Evolutionary conservation across 768 basidiomycete genomes (phyloP), one percentile per base, ranked within the genome.

Genomic region (Dacryopinax primogenitus): DNA sequence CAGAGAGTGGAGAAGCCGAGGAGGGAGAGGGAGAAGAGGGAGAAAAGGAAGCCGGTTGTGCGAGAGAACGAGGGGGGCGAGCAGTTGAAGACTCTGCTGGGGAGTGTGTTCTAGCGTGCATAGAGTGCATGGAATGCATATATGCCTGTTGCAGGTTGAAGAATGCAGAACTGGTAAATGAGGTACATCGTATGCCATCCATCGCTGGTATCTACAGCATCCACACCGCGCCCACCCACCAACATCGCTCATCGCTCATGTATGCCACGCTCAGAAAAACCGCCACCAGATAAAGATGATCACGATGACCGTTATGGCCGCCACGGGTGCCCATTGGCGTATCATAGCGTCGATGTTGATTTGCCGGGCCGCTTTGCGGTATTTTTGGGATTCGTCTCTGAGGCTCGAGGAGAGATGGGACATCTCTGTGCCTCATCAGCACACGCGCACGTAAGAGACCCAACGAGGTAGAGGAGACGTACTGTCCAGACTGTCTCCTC

Each of bases 401-500:
- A 99, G 80, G 6, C 92, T 95, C 1, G 88, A 91, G 26, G 94
- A 97, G 64, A 99, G 79, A 73, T 94, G 90, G 23, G 93, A 96
- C 96, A 99, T 99, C 73, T 88, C 93, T 95, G 70, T 12, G 16
- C 16, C 34, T 16, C 9, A 63, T 64, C 64, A 66, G 26, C 23
- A 3, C 41, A 4, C 18, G 4, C 41, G n/a, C 41, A 44, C 1
- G 37, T 13, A 28, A 28, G 34, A 26, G 32, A 61, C 13, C 1
- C 7, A 11, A 33, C 21, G 45, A 63, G 23, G 13, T 51, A 21
- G 16, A 44, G 45, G 64, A 68, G 39, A 78, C 89, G 70, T 72
- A 95, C 96, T 82, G 75, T 99, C 96, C 66, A 99, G 81, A 33
- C 92, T 95, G 74, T 99, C 96, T 30, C 96, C 96, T 74, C 96